Base-by-base conservation (phyloP, 805 yeast species). In the Teunomyces cretensis region DNA sequence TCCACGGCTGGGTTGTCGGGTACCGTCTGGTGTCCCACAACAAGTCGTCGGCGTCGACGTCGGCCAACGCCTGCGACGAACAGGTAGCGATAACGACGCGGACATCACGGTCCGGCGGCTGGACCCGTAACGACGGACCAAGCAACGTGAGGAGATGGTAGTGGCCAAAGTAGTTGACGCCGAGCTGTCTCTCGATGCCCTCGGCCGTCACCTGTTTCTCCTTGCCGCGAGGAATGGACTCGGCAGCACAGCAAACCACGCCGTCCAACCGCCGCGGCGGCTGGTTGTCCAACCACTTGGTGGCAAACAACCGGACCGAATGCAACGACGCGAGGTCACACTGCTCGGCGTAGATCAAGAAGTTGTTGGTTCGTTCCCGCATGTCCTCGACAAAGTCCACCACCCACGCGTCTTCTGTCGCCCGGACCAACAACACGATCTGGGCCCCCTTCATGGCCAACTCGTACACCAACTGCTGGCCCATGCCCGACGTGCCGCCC, bases 401-500 rank as follows among this genome's bases (percentile, higher is more conserved):
- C 4, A 86, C 64, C 96, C 97, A 92, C 13, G 50, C 47, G 47
- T 76, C 79, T 56, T 86, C 90, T 3, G 79, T 62, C 4, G 83
- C 75, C 33, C 92, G 70, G 30, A 87, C 84, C 37, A 89, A 68
- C 39, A 92, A 58, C 27, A 94, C 79, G 41, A 92, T 55, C 61
- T 94, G 98, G 0, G 98, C 97, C 3, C 99, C 99, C 41, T 80
- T 67, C 0, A 53, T 44, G 0, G 97, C 97, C 55, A 94, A 61
- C 27, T 90, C 90, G 30, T 75, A 72, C 0, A 80, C 94, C 3
- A 87, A 76, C 3, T 80, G 77, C 0, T 92, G 85, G 0, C 99
- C 99, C 48, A 89, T 62, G 0, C 98, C 97, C 1, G 95, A 78
- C 0, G 98, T 92, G 1, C 96, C 99, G n/a, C 99, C 99, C 0